These are phyloP conservation scores for Vicia faba DNA, from an alignment of 306 rosid genomes.

Conservation along the genomic window DNA sequence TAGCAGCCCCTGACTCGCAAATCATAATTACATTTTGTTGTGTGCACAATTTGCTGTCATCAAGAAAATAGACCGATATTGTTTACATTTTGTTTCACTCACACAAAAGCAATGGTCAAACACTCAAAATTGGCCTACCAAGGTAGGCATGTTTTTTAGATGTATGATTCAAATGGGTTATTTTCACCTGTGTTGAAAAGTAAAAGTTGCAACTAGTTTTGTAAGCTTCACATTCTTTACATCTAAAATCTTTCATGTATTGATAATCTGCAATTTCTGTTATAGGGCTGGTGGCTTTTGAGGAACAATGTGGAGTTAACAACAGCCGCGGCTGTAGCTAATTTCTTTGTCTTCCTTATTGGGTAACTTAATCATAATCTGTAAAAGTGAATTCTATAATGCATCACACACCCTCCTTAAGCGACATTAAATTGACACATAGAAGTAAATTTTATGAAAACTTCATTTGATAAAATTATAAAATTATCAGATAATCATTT, in stretches of 20 bases:
- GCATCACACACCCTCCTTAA: constrained; percentile 17
- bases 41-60: no score
- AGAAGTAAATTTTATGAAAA: not conserved
- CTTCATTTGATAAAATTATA: not conserved
- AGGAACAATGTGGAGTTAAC: constrained; percentile 72
- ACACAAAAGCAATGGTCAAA: no score
- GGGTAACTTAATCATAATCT: constrained; percentile 60
- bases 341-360: constrained; percentile 73
- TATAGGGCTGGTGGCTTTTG: constrained; percentile 95
- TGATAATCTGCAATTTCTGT: constrained; percentile 40
- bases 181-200: no score
- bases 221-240: constrained; percentile 22
- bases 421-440: not conserved
- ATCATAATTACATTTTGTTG: no score
- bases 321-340: constrained; percentile 58
- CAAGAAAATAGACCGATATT: no score
- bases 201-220: no score
- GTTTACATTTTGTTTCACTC: no score
- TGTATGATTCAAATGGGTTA: no score
- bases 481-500: constrained; percentile 20
- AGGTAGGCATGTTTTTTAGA: no score
- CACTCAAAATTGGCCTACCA: no score
- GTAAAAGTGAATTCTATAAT: constrained; percentile 19
- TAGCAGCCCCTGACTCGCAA: no score
- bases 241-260: constrained; percentile 21